phyloP scores from a whole-genome alignment of 148 eudicot species.

The Vaccinium darrowii region DNA sequence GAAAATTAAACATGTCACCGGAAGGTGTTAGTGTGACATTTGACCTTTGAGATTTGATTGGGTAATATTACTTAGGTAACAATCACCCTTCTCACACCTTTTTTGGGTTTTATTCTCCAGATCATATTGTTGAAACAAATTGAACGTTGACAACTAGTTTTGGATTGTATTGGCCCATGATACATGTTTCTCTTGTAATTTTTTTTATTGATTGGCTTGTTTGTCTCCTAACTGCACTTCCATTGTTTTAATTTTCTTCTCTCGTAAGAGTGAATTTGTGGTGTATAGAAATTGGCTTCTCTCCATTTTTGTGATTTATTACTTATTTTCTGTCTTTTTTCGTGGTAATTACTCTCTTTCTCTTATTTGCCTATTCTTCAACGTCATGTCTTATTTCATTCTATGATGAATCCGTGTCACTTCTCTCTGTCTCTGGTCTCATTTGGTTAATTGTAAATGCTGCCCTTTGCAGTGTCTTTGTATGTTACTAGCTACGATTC shows the following conservation, averaged over 20 bases:
- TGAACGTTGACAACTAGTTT: not conserved
- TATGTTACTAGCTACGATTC: constrained; percentile 61
- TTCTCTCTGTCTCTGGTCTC: constrained; percentile 21
- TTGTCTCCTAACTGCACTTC: not conserved
- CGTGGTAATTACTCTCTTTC: not conserved
- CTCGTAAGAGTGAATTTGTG: not conserved
- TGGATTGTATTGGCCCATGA: not conserved
- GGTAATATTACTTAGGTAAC: not conserved
- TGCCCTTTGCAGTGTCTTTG: constrained; percentile 40
- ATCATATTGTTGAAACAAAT: not conserved
- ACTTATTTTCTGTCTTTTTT: not conserved
- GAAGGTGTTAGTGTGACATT: not conserved
- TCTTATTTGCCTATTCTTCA: not conserved
- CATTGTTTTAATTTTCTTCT: not conserved
- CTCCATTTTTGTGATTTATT: not conserved
- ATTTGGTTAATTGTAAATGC: constrained; percentile 11
- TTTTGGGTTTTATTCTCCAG: not conserved
- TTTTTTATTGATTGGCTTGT: not conserved
- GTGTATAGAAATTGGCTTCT: not conserved
- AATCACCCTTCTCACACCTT: not conserved
- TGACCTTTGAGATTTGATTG: not conserved
- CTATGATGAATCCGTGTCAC: not conserved
- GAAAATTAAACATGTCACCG: not conserved
- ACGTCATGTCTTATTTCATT: not conserved
- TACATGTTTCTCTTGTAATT: not conserved